Base-by-base conservation (phyloP, 257 asterid genomes). In the Euphrasia confusa region DNA sequence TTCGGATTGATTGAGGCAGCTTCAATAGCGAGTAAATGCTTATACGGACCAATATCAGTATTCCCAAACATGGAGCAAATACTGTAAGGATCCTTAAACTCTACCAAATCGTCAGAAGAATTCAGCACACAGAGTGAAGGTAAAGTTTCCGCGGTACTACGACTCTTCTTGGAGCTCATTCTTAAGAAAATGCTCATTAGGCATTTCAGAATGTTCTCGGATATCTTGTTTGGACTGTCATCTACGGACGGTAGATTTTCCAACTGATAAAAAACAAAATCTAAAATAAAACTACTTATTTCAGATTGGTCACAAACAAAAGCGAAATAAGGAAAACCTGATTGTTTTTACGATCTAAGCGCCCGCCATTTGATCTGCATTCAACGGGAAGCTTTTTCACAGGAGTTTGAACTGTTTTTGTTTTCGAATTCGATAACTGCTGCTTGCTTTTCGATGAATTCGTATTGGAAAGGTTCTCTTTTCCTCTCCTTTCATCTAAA, bases 121-220 rank as follows among this genome's bases (percentile, higher is more conserved):
- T 64, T 70, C 68, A 76, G 47, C 56, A 67, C 42, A 32, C 78
- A 35, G 2, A 64, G 18, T 37, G 84, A 75, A 67, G 82, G 72
- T 7, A 77, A 13, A 53, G 78, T 54, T 58, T 83, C 88, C 60
- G 72, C 59, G 11, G 64, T 72, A 66, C 79, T 84, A 69, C 74
- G 72, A 54, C 80, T 69, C 74, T 58, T 84, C 49, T 66, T 80
- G 0, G 87, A 71, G 76, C 78, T 81, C 90, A 84, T 77, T 74
- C 83, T 75, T 71, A 80, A 56, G 81, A 84, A 84, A 45, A 87
- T 72, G 58, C 63, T 75, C 71, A 66, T 74, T 21, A 87, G 74
- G 69, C 95, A 87, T 77, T 82, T 84, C 75, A 87, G 58, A 65
- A 82, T 81, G 71, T 63, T 75, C 78, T 84, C 95, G 0, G 95